A percentile compares a stretch with the other conserved stretches of the same genome.
These are phyloP conservation scores for Hirschioporus abietinus DNA, from an alignment of 768 basidiomycete species.

Conservation along the genomic window DNA sequence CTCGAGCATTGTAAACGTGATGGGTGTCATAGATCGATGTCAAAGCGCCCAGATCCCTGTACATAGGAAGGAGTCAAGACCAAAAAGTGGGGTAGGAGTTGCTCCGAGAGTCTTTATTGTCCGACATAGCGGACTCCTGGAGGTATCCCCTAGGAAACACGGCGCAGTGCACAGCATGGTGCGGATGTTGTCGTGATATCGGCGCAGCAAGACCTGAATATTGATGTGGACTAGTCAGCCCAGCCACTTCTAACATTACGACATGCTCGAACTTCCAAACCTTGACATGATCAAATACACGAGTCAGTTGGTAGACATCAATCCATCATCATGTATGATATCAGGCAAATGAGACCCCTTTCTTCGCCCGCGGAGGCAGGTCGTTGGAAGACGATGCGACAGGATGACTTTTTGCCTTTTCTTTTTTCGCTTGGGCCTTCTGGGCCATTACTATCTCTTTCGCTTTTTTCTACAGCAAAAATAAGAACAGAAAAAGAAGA, in stretches of 20 bases:
- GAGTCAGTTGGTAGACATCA: background rate
- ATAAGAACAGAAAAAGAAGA: slow-evolving; percentile 12
- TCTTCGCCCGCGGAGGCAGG: background rate
- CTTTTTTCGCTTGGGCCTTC: slow-evolving; percentile 33
- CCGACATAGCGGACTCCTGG: background rate
- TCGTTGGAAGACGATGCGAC: background rate
- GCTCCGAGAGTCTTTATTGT: background rate
- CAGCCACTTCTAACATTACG: background rate
- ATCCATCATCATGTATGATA: background rate
- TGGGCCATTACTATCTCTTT: slow-evolving; percentile 34
- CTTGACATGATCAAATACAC: background rate
- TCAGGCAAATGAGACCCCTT: background rate
- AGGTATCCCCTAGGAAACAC: background rate
- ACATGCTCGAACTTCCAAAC: background rate
- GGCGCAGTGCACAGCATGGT: background rate
- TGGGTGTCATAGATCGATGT: background rate
- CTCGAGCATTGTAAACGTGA: background rate
- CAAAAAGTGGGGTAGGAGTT: background rate
- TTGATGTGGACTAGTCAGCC: background rate
- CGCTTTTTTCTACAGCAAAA: slow-evolving; percentile 32
- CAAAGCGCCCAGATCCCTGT: background rate
- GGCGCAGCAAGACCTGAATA: background rate
- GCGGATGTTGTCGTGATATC: background rate
- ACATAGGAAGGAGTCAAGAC: background rate
- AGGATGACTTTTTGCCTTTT: slow-evolving; percentile 25